A percentile compares a stretch with the other conserved stretches of the same genome.
Evolutionary conservation across 441 rosid species (phyloP).

Genomic region (Biscutella laevigata): DNA sequence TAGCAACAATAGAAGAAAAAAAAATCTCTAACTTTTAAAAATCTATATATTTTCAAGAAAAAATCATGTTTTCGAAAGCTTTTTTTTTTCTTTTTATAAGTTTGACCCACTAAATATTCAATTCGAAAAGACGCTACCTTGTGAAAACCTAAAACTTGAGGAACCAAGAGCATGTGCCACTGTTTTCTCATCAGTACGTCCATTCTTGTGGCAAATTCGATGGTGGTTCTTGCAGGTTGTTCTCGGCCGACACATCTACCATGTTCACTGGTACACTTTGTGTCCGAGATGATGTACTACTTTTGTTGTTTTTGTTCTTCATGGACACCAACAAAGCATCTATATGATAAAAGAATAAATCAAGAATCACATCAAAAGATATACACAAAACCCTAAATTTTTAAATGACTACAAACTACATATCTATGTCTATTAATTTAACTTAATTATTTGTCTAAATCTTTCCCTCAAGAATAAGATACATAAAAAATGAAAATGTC

Average conservation of each 20-base stretch:
- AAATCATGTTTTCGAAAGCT: constrained; percentile 2
- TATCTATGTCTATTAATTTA: too few species aligned
- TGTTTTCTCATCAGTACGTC: constrained; percentile 47
- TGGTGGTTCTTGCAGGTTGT: constrained; percentile 33
- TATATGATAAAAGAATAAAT: constrained; percentile 17
- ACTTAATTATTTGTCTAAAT: too few species aligned
- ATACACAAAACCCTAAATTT: too few species aligned
- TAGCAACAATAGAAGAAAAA: constrained; percentile 22
- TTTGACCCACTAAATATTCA: constrained; percentile 16
- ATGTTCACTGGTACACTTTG: constrained; percentile 28
- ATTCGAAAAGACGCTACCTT: constrained; percentile 22
- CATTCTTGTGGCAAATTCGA: constrained; percentile 69
- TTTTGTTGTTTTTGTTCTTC: constrained; percentile 22
- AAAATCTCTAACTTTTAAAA: background rate
- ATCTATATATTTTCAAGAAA: constrained; percentile 17
- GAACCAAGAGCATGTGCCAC: constrained; percentile 18
- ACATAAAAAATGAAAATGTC: too few species aligned
- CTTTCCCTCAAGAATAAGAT: too few species aligned
- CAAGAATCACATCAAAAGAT: background rate
- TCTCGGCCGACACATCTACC: constrained; percentile 31
- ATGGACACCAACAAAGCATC: constrained; percentile 29
- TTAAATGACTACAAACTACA: too few species aligned
- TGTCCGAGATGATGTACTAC: constrained; percentile 27
- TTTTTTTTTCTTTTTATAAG: constrained; percentile 1
- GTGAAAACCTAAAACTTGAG: constrained; percentile 13